A percentile compares a stretch with the other conserved stretches of the same genome.
phyloP scores from a whole-genome alignment of 768 basidiomycete genomes.

The Leccinum barrowsii region DNA sequence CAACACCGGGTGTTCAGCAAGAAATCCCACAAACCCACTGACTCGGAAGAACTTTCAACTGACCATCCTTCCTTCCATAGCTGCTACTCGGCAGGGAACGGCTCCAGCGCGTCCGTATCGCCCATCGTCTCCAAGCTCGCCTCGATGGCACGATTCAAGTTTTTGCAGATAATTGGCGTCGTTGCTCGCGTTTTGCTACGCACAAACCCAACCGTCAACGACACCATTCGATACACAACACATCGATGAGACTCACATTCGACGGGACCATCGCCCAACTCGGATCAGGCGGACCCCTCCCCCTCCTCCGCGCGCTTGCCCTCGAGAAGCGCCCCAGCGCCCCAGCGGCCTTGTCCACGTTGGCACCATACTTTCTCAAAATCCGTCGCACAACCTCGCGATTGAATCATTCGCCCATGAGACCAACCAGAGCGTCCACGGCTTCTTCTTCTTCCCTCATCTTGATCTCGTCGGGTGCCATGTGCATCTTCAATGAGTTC shows the following conservation, averaged over 20 bases:
- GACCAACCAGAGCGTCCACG: conserved; percentile 32
- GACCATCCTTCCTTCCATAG: conserved; percentile 58
- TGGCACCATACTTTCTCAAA: conserved; percentile 56
- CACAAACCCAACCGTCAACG: background rate
- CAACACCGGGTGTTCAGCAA: conserved; percentile 1
- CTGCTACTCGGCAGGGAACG: conserved; percentile 48
- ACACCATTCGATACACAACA: background rate
- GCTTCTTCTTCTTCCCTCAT: conserved; percentile 26
- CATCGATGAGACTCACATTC: conserved; percentile 40
- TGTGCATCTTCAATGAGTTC: conserved; percentile 13
- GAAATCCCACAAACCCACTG: background rate
- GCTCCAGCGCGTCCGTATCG: conserved; percentile 49
- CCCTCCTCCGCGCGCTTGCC: conserved; percentile 44
- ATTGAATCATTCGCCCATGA: conserved; percentile 42
- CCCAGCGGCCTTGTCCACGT: conserved; percentile 52
- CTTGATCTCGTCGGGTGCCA: conserved; percentile 17
- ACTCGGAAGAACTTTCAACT: conserved; percentile 15
- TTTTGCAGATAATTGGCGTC: conserved; percentile 56
- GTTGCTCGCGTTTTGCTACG: conserved; percentile 31
- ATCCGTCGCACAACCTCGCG: conserved; percentile 50
- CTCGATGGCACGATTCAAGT: conserved; percentile 64
- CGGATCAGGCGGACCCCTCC: conserved; percentile 40
- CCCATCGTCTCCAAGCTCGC: conserved; percentile 56
- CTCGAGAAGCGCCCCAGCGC: conserved; percentile 54
- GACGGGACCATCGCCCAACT: conserved; percentile 70